Percentiles rank a stretch among this genome's conserved stretches.
phyloP scores from a whole-genome alignment of 148 eudicot species.

The Mesembryanthemum crystallinum region DNA sequence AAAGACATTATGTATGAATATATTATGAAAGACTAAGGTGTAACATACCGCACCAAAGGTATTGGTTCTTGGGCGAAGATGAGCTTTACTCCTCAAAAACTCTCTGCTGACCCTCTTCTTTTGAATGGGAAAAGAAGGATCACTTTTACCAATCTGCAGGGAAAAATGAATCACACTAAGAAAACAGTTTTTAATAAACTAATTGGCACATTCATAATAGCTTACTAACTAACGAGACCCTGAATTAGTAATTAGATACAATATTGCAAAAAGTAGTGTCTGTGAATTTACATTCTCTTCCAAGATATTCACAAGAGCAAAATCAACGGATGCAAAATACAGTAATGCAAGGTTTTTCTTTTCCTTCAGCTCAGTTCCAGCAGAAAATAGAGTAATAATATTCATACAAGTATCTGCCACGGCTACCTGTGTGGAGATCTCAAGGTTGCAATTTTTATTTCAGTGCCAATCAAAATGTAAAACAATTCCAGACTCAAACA shows the following conservation, averaged over 20 bases:
- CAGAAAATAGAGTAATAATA: not conserved
- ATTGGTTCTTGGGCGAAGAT: slow-evolving; percentile 96
- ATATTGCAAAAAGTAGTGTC: not conserved
- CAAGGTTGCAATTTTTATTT: not conserved
- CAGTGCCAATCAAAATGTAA: not conserved
- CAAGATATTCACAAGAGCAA: not conserved
- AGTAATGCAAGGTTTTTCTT: not conserved
- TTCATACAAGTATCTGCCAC: not conserved
- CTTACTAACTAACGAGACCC: not conserved
- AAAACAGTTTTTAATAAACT: slow-evolving; percentile 5
- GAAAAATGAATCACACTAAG: slow-evolving; percentile 7
- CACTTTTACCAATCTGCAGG: slow-evolving; percentile 77
- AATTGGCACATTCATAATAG: not conserved
- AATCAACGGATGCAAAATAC: not conserved
- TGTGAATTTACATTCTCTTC: not conserved
- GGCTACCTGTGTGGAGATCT: not conserved
- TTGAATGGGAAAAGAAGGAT: slow-evolving; percentile 91
- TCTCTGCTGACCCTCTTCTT: slow-evolving; percentile 94
- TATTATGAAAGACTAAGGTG: not conserved
- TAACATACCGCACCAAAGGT: slow-evolving; percentile 95
- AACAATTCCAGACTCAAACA: not conserved
- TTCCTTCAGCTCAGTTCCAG: not conserved
- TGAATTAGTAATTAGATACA: not conserved
- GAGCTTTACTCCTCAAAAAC: slow-evolving; percentile 95
- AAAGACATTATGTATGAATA: not conserved